Evolutionary conservation across 371 early-diverging fungal species (phyloP).

Genomic region (Chytridium lagenaria): DNA sequence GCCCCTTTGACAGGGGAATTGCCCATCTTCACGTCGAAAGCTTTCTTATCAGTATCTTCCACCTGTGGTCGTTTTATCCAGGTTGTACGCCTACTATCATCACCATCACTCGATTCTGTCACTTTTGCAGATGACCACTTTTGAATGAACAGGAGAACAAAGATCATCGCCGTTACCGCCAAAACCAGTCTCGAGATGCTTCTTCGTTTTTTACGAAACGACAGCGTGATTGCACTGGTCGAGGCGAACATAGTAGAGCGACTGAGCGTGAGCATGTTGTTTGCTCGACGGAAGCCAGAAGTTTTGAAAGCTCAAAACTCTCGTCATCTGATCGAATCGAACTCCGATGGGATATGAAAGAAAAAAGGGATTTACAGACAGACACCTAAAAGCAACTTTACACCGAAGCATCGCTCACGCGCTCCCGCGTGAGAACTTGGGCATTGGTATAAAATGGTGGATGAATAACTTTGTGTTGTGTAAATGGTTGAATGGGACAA

Average conservation of each 20-base stretch:
- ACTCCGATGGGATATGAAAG: no score
- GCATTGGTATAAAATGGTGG: no score
- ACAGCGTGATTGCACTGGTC: not conserved
- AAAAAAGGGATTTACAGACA: no score
- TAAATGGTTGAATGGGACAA: no score
- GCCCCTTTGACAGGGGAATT: not conserved
- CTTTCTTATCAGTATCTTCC: no score
- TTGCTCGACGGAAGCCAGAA: not conserved
- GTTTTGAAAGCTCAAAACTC: not conserved
- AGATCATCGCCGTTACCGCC: not conserved
- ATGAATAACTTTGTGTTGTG: no score
- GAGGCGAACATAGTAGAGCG: not conserved
- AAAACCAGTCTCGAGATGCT: not conserved
- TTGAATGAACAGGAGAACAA: not conserved
- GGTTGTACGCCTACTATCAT: not conserved
- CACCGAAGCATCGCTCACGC: no score
- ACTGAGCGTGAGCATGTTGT: not conserved
- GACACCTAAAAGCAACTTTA: no score
- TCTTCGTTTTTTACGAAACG: not conserved
- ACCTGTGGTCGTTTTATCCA: no score
- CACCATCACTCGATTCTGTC: not conserved
- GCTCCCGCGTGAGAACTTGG: no score
- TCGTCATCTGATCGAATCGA: not conserved
- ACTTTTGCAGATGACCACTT: not conserved
- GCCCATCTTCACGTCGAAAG: not conserved